phyloP scores from a whole-genome alignment of 352 stramenopile species.

The Pelagophyceae sp. region DNA sequence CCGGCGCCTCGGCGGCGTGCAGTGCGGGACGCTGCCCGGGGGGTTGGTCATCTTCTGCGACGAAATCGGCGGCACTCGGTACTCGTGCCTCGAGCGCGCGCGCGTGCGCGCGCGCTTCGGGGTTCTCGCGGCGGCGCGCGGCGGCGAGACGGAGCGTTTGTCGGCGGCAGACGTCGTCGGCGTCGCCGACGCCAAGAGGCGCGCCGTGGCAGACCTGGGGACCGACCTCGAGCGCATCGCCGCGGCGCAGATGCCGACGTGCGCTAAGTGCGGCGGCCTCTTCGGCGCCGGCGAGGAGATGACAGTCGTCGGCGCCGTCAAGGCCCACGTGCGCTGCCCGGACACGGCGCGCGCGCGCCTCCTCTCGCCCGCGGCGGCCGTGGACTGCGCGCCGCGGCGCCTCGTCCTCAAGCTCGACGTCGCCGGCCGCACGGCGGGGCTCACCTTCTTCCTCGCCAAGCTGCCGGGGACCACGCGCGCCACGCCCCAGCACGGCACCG shows the following conservation, averaged over 20 bases:
- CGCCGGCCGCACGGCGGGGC: background rate
- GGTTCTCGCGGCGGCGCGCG: no score
- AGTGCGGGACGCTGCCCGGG: background rate
- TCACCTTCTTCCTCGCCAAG: background rate
- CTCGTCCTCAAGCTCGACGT: background rate
- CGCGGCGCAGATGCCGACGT: background rate
- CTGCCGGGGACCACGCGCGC: background rate
- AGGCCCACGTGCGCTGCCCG: background rate
- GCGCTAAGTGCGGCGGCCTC: background rate
- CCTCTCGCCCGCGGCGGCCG: background rate
- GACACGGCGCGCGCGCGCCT: background rate
- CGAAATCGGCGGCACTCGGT: background rate
- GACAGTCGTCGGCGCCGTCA: background rate
- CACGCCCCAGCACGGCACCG: background rate
- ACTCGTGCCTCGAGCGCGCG: background rate
- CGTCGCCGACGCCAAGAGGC: background rate
- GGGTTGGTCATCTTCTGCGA: background rate
- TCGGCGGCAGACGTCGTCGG: background rate
- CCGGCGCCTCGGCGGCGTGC: background rate
- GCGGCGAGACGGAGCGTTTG: background rate
- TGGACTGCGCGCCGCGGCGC: background rate
- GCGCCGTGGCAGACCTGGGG: background rate
- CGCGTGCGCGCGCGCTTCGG: background rate
- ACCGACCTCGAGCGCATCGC: background rate
- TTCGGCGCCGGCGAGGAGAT: background rate